Conservation (phyloP, 192 early-diverging fungal species). For the Funneliformis geosporum region DNA sequence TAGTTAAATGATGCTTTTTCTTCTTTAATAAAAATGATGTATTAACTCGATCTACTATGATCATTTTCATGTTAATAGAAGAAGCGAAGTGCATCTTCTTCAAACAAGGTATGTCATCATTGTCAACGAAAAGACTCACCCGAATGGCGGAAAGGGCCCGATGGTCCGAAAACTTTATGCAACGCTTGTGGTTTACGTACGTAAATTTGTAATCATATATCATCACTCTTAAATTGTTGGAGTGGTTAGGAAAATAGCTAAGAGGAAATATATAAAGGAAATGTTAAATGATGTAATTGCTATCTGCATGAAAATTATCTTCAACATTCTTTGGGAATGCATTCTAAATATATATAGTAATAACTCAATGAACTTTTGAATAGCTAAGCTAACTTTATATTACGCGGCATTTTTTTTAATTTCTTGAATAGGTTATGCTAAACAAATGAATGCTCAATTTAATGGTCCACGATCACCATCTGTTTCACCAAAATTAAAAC, state of each 20-base stretch:
- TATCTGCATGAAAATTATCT: background rate
- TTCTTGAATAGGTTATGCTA: background rate
- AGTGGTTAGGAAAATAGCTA: background rate
- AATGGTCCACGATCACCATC: background rate
- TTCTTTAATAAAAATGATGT: background rate
- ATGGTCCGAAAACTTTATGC: constrained; percentile 33
- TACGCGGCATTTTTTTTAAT: background rate
- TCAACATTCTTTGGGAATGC: background rate
- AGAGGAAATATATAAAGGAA: background rate
- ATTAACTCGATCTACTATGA: background rate
- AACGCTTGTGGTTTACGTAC: constrained; percentile 35
- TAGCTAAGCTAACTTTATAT: background rate
- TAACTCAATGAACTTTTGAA: background rate
- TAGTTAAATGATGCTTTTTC: background rate
- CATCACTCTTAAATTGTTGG: background rate
- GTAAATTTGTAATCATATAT: constrained; percentile 13
- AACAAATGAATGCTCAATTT: background rate
- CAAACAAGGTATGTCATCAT: constrained; percentile 29
- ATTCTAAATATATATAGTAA: background rate
- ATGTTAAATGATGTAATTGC: background rate
- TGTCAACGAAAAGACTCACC: constrained; percentile 35
- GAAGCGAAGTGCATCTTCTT: constrained; percentile 22
- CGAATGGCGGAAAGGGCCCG: constrained; percentile 35
- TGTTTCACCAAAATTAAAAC: background rate
- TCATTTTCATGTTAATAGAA: background rate